Evolutionary conservation across 768 basidiomycete genomes (phyloP), one percentile per base, ranked within the genome.

Genomic region (Termitomyces sp.): DNA sequence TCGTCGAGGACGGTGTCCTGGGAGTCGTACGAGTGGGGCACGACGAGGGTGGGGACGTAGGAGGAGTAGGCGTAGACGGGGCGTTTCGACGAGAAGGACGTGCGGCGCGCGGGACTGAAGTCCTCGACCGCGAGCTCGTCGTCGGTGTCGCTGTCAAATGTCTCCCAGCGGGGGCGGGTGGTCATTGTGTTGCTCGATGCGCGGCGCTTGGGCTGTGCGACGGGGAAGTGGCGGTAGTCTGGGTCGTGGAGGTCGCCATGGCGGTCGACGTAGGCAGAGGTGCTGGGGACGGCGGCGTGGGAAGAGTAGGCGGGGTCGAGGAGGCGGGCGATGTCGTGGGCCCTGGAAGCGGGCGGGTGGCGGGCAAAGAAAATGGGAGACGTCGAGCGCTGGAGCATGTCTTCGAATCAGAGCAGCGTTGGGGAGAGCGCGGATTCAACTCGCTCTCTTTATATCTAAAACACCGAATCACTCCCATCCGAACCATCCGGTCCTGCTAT

Each of bases 161-260:
- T 64, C 47, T 77, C 78, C 75, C 75, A 78, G 0, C 60, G 65
- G 0, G 76, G 69, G 1, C 72, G 69, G 16, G 63, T 30, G 14
- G 56, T 30, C 26, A 55, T 49, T 44, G 39, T 45, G 32, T 26
- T 16, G 36, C 53, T 58, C 39, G 63, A 59, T 14, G 56, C 49
- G 54, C 33, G 68, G 63, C 14, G 67, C 50, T 20, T 66, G 5
- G 63, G 61, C 12, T 57, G 60, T 20, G 67, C 43, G 36, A 76
- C 65, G 30, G 85, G 86, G 59, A 87, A 87, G 71, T 86, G 78
- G 60, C 85, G 77, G 71, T 79, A 87, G 66, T 87, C 86, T 24
- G 86, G 86, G 69, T 87, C 86, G 65, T 87, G 85, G 26, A 86
- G 73, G 69, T 84, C 80, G 49, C 85, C 86, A 58, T 80, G 74